A percentile compares a stretch with the other conserved stretches of the same genome.
These are phyloP conservation scores for Zygoascus flipseniorum DNA, from an alignment of 805 yeast genomes.

Conservation along the genomic window DNA sequence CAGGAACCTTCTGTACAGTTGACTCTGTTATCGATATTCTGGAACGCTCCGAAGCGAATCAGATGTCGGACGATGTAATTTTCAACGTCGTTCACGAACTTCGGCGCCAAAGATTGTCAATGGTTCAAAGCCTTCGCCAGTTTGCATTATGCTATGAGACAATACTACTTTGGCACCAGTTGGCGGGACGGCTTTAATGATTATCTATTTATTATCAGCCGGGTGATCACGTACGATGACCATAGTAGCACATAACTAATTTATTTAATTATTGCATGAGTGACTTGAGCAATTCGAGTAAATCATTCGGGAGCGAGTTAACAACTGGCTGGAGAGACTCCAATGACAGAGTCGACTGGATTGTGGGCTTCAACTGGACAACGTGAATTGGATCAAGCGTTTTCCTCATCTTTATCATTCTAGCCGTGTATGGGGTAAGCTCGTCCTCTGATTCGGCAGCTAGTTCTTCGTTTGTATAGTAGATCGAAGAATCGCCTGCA, in stretches of 20 bases:
- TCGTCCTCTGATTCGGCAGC: slow-evolving; percentile 1
- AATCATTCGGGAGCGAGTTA: background rate
- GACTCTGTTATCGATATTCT: slow-evolving; percentile 35
- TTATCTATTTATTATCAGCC: slow-evolving; percentile 5
- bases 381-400: slow-evolving; percentile 45
- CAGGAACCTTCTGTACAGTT: slow-evolving; percentile 68
- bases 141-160: slow-evolving; percentile 67
- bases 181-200: background rate
- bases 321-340: background rate
- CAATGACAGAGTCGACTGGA: slow-evolving; percentile 24
- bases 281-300: background rate
- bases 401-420: slow-evolving; percentile 29
- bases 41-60: background rate
- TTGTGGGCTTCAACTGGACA: slow-evolving; percentile 39
- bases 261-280: background rate
- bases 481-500: slow-evolving; percentile 9
- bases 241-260: background rate
- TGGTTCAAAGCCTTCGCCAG: slow-evolving; percentile 79
- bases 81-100: slow-evolving; percentile 56
- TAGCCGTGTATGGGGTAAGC: slow-evolving; percentile 15
- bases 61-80: slow-evolving; percentile 40
- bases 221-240: background rate
- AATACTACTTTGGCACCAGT: slow-evolving; percentile 24
- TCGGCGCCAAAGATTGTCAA: slow-evolving; percentile 66
- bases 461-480: slow-evolving; percentile 8